phyloP scores from a whole-genome alignment of 2,329 filamentous ascomycete genomes.

The Alternaria arborescens region DNA sequence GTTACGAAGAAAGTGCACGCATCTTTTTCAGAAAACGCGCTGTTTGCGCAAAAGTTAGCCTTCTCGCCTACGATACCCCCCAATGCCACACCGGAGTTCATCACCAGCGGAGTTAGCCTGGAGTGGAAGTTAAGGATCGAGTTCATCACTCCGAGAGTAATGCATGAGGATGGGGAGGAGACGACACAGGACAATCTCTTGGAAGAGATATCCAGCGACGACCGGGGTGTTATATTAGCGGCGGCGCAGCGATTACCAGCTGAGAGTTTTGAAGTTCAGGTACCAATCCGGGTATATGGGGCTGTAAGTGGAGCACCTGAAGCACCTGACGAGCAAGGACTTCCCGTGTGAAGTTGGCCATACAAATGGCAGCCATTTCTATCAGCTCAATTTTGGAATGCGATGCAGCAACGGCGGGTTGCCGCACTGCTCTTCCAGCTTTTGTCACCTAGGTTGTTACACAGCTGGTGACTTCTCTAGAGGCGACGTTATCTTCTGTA shows the following conservation, averaged over 20 bases:
- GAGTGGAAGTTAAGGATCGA: slow-evolving; percentile 92
- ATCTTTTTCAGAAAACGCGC: slow-evolving; percentile 78
- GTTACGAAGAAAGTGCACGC: slow-evolving; percentile 85
- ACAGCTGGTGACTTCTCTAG: background rate
- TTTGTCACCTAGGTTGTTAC: background rate
- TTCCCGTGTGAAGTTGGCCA: slow-evolving; percentile 37
- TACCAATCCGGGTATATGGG: slow-evolving; percentile 82
- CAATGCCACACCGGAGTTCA: slow-evolving; percentile 85
- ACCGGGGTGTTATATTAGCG: slow-evolving; percentile 78
- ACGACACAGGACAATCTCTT: slow-evolving; percentile 62
- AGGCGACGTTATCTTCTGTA: background rate
- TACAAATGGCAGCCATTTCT: background rate
- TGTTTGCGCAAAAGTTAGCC: slow-evolving; percentile 80
- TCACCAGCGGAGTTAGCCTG: slow-evolving; percentile 85
- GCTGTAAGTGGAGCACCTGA: slow-evolving; percentile 57
- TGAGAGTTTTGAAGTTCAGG: slow-evolving; percentile 89
- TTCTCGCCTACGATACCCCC: slow-evolving; percentile 87
- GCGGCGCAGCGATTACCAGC: slow-evolving; percentile 80
- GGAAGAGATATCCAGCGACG: slow-evolving; percentile 80
- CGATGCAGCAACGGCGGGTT: background rate
- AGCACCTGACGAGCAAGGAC: slow-evolving; percentile 41
- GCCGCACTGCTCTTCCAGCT: too few relatives aligned
- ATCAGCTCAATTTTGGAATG: background rate
- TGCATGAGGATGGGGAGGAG: slow-evolving; percentile 45
- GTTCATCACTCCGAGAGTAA: slow-evolving; percentile 80